A percentile compares a stretch with the other conserved stretches of the same genome.
phyloP scores from a whole-genome alignment of 805 yeast species.

The Ogataea chonburiensis region DNA sequence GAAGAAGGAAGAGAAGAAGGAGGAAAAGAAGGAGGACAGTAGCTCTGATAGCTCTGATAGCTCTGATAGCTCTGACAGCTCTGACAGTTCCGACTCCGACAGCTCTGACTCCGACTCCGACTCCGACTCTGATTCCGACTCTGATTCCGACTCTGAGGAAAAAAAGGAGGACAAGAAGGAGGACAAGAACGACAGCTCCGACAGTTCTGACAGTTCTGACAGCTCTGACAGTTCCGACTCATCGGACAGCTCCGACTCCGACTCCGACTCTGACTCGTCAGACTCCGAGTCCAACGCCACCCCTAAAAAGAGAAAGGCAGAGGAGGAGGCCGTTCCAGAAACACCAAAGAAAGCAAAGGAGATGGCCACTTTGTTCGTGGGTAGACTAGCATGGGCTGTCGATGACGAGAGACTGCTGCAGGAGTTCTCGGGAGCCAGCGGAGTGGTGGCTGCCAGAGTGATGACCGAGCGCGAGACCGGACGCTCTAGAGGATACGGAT shows the following conservation, averaged over 20 bases:
- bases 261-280: conserved; percentile 30
- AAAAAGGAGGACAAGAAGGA: conserved; percentile 26
- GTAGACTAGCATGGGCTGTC: conserved; percentile 95
- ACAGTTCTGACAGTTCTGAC: conserved; percentile 14
- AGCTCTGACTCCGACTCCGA: conserved; percentile 20
- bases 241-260: conserved; percentile 30
- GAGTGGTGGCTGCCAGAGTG: conserved; percentile 86
- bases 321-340: conserved; percentile 35
- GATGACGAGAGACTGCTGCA: conserved; percentile 92
- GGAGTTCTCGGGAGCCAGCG: conserved; percentile 81
- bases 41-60: conserved; percentile 24
- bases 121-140: conserved; percentile 28
- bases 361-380: conserved; percentile 90
- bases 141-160: conserved; percentile 17
- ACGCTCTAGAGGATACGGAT: conserved; percentile 95
- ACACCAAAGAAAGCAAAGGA: conserved; percentile 58
- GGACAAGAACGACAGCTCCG: conserved; percentile 15
- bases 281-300: conserved; percentile 24
- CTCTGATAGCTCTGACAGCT: conserved; percentile 9
- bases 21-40: conserved; percentile 13
- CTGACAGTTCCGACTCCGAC: conserved; percentile 21
- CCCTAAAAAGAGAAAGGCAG: conserved; percentile 43
- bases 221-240: conserved; percentile 16
- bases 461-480: conserved; percentile 83
- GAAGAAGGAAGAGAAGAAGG: conserved; percentile 27